These are phyloP conservation scores for Myxozyma mucilagina DNA, from an alignment of 805 yeast species.

Conservation along the genomic window DNA sequence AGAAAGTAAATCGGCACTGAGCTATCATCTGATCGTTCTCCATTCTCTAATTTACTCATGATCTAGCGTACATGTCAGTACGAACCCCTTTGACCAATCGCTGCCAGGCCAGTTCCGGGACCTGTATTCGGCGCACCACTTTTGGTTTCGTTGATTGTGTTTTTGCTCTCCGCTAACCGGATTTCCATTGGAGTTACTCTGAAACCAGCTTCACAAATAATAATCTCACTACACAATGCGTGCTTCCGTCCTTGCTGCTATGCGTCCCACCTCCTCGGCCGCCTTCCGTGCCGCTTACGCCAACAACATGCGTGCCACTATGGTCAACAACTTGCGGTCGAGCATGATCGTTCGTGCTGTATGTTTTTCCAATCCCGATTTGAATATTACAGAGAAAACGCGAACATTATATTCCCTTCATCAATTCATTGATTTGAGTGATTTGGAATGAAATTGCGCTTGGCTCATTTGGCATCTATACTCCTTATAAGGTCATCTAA, in stretches of 20 bases:
- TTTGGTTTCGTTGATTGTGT: no score
- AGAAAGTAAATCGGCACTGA: background rate
- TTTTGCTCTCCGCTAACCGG: no score
- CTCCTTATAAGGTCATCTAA: background rate
- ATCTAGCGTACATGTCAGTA: background rate
- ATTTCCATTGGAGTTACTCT: no score
- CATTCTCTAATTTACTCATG: background rate
- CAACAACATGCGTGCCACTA: constrained; percentile 16
- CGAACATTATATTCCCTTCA: no score
- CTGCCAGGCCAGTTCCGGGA: constrained; percentile 3
- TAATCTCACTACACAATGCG: constrained; percentile 11
- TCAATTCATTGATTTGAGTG: no score
- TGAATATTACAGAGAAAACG: background rate
- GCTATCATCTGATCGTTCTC: background rate
- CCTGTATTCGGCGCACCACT: no score
- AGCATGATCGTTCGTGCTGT: constrained; percentile 14
- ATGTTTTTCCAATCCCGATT: background rate
- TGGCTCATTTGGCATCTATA: background rate
- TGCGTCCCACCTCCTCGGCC: constrained; percentile 20
- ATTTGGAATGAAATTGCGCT: background rate
- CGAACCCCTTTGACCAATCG: constrained; percentile 4
- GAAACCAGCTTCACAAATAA: background rate
- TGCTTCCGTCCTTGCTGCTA: constrained; percentile 11
- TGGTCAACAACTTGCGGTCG: constrained; percentile 12
- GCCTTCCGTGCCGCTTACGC: constrained; percentile 14